A percentile compares a stretch with the other conserved stretches of the same genome.
Conservation (phyloP, 768 basidiomycete species). For the Russula dissimulans region DNA sequence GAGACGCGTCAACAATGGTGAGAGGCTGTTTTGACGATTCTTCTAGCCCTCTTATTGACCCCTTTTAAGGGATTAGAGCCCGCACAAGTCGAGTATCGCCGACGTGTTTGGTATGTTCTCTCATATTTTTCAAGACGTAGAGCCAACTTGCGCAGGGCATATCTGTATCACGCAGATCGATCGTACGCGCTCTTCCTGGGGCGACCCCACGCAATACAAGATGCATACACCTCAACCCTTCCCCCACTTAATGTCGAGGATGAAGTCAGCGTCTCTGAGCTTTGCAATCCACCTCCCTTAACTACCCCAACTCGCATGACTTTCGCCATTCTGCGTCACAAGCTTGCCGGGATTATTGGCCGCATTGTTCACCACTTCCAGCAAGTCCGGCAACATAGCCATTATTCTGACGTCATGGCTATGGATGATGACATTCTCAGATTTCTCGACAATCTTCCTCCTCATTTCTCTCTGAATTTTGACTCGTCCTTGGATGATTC, state of each 20-base stretch:
- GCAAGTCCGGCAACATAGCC: constrained; percentile 64
- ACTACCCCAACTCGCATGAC: constrained; percentile 75
- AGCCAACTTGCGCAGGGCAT: constrained; percentile 45
- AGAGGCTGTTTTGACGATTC: constrained; percentile 21
- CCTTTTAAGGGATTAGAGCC: constrained; percentile 55
- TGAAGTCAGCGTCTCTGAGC: constrained; percentile 36
- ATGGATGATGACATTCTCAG: constrained; percentile 78
- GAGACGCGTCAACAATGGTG: constrained; percentile 80
- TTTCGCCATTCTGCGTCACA: constrained; percentile 79
- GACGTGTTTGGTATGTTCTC: constrained; percentile 68
- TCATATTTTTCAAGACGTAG: neutral
- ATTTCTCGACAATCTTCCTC: constrained; percentile 69
- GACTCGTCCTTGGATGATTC: constrained; percentile 69
- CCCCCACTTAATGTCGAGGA: constrained; percentile 68
- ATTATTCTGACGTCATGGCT: constrained; percentile 72
- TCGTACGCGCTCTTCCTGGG: constrained; percentile 89
- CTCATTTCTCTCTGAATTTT: constrained; percentile 66
- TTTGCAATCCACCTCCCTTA: constrained; percentile 47
- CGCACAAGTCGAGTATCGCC: constrained; percentile 74
- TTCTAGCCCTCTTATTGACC: constrained; percentile 7
- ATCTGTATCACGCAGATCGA: constrained; percentile 89
- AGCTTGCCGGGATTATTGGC: constrained; percentile 76
- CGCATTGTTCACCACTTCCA: constrained; percentile 92
- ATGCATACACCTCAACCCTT: constrained; percentile 78
- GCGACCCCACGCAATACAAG: constrained; percentile 81